Evolutionary conservation across 305 asterid species (phyloP).

Genomic region (Fraxinus albicans): DNA sequence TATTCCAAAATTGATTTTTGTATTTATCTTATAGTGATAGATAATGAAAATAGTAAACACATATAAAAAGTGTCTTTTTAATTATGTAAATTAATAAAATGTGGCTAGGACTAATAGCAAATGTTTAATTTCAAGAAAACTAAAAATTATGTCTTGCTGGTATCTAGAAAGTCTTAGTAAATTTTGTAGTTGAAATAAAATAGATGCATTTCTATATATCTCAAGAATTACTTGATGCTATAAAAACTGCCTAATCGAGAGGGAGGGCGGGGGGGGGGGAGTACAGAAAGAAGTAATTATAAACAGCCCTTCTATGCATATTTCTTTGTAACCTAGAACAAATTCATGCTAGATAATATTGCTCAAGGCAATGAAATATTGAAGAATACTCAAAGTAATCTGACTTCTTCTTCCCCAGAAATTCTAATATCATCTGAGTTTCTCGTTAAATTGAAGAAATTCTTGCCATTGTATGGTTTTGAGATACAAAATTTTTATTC

Average conservation of each 20-base stretch:
- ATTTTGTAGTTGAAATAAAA: background rate
- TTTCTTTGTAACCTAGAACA: background rate
- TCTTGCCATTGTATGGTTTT: background rate
- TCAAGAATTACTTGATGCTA: too few species aligned
- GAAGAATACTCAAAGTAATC: background rate
- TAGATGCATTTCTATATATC: background rate
- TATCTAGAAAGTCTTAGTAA: background rate
- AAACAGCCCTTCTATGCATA: too few species aligned
- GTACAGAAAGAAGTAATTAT: background rate
- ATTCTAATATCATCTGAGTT: background rate
- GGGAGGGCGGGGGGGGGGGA: too few species aligned
- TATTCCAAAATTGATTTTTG: background rate
- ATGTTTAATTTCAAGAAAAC: background rate
- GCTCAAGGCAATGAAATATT: background rate
- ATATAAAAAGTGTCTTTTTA: background rate
- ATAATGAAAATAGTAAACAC: background rate
- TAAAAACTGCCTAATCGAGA: background rate
- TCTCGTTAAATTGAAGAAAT: background rate
- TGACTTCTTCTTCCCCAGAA: background rate
- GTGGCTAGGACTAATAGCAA: background rate
- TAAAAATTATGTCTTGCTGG: background rate
- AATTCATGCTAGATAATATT: background rate
- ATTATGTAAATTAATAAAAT: background rate
- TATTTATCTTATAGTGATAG: background rate
- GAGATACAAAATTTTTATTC: too few species aligned